phyloP scores from a whole-genome alignment of 306 rosid species.

The Abrus pulchellus region DNA sequence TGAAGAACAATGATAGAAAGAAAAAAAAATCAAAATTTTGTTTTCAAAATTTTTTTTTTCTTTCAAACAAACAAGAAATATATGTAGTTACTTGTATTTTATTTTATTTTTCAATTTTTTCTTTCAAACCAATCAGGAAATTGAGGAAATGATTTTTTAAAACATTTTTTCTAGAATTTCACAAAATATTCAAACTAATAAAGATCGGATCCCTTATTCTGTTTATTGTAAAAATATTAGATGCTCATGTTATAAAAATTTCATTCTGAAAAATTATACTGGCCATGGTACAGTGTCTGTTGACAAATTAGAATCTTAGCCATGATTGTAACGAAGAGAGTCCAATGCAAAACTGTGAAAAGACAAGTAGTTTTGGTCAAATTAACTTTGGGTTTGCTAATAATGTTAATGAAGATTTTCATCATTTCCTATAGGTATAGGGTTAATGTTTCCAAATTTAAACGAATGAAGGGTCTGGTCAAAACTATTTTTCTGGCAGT shows the following conservation, averaged over 20 bases:
- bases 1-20: too few relatives aligned
- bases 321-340: neutral
- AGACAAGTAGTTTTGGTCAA: neutral
- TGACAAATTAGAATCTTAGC: neutral
- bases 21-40: too few relatives aligned
- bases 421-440: neutral
- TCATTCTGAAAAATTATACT: too few relatives aligned
- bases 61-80: too few relatives aligned
- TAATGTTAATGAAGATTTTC: neutral
- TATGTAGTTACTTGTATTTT: too few relatives aligned
- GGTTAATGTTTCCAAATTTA: constrained; percentile 6
- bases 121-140: too few relatives aligned
- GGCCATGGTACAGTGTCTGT: neutral
- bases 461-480: constrained; percentile 23
- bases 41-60: too few relatives aligned
- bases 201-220: neutral
- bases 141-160: neutral
- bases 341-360: neutral
- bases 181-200: too few relatives aligned
- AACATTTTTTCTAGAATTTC: too few relatives aligned
- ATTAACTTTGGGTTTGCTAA: neutral
- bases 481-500: neutral
- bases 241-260: neutral
- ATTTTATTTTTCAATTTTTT: too few relatives aligned
- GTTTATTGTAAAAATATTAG: neutral